These are phyloP conservation scores for Lunasporangiospora selenospora DNA, from an alignment of 192 early-diverging fungal genomes.

Conservation along the genomic window DNA sequence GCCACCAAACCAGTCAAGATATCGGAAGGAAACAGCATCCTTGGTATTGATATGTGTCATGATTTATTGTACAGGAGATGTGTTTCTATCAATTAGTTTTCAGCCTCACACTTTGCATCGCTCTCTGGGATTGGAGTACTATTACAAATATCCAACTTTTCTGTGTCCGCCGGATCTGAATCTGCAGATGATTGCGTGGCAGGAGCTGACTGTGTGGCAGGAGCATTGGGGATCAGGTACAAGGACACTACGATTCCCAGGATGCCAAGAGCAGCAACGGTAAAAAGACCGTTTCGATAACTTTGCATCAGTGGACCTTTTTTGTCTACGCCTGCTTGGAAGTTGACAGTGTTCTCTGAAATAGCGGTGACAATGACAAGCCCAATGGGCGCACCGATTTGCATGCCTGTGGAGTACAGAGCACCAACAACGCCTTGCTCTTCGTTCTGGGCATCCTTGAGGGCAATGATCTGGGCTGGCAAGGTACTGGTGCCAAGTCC, in stretches of 20 bases:
- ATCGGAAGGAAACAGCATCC: no score
- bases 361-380: slow-evolving; percentile 42
- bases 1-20: no score
- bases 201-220: neutral
- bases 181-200: neutral
- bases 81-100: no score
- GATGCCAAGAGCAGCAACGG: slow-evolving; percentile 26
- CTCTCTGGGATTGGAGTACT: no score
- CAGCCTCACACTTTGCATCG: no score
- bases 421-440: slow-evolving; percentile 47
- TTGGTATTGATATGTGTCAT: no score
- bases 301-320: slow-evolving; percentile 28
- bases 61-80: no score
- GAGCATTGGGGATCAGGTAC: slow-evolving; percentile 19
- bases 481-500: slow-evolving; percentile 28
- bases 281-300: slow-evolving; percentile 33
- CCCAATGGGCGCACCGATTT: slow-evolving; percentile 42
- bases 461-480: slow-evolving; percentile 39
- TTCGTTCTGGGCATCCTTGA: slow-evolving; percentile 38
- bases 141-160: no score
- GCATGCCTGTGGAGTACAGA: slow-evolving; percentile 41
- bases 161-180: no score
- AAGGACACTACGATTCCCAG: slow-evolving; percentile 22
- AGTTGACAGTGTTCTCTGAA: slow-evolving; percentile 31
- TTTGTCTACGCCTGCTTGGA: neutral